Conservation (phyloP, 2,329 filamentous ascomycete genomes). For the Bipolaris oryzae region DNA sequence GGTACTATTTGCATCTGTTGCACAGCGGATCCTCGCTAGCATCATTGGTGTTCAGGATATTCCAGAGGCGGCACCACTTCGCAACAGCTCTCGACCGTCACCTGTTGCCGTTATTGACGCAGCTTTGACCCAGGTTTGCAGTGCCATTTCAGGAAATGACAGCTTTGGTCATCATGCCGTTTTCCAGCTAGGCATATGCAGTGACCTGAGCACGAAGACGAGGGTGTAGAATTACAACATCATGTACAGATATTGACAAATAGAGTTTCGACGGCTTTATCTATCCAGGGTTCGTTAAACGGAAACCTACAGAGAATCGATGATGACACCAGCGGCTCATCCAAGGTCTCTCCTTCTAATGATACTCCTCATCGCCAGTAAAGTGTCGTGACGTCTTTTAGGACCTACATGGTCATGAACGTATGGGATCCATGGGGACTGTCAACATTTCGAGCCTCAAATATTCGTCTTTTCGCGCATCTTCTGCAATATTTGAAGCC, state of each 20-base stretch:
- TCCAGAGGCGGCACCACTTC: background rate
- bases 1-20: background rate
- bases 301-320: slow-evolving; percentile 1
- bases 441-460: background rate
- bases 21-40: background rate
- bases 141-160: background rate
- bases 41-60: background rate
- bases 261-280: background rate
- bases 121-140: background rate
- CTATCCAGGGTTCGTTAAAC: background rate
- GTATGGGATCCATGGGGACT: background rate
- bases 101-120: background rate
- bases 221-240: background rate
- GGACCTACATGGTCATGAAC: background rate
- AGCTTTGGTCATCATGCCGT: background rate
- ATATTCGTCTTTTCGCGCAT: background rate
- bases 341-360: background rate
- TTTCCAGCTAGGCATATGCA: background rate
- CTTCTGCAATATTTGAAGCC: background rate
- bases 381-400: background rate
- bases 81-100: background rate
- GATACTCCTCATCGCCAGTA: background rate
- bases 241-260: background rate
- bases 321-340: slow-evolving; percentile 2
- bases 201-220: background rate